phyloP scores from a whole-genome alignment of 768 basidiomycete species.

The Podaxis sp. region DNA sequence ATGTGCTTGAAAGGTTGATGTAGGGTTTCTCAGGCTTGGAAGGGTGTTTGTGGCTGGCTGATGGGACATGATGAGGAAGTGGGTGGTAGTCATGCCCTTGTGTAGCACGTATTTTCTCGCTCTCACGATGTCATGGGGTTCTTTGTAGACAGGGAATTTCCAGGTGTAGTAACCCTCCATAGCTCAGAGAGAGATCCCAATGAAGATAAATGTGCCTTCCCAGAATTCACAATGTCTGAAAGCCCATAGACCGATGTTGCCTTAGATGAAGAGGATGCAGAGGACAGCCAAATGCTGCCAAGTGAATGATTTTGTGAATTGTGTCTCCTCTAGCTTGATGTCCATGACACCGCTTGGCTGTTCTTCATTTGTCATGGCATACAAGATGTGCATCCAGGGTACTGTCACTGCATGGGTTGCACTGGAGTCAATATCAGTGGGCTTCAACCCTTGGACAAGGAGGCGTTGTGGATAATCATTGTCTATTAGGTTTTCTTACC shows the following conservation, averaged over 20 bases:
- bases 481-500: conserved; percentile 10
- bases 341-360: not conserved
- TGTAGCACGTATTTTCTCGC: conserved; percentile 5
- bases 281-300: conserved; percentile 12
- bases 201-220: not conserved
- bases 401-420: conserved; percentile 9
- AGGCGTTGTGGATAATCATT: conserved; percentile 13
- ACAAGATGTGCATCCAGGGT: conserved; percentile 13
- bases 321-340: conserved; percentile 8
- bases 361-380: conserved; percentile 2
- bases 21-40: not conserved
- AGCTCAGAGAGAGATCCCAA: not conserved
- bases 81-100: conserved; percentile 14
- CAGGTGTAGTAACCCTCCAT: conserved; percentile 12
- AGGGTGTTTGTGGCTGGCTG: not conserved
- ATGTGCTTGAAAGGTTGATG: not conserved
- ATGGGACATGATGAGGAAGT: conserved; percentile 10
- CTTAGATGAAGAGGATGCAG: conserved; percentile 4
- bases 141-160: not conserved
- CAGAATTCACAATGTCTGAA: not conserved
- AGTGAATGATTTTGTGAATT: not conserved
- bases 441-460: not conserved
- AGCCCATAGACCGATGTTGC: not conserved
- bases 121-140: not conserved
- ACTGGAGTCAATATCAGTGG: conserved; percentile 11